Percentiles rank a stretch among this genome's conserved stretches.
These are phyloP conservation scores for Coniochaeta hoffmannii DNA, from an alignment of 2,329 filamentous ascomycete species.

Conservation along the genomic window DNA sequence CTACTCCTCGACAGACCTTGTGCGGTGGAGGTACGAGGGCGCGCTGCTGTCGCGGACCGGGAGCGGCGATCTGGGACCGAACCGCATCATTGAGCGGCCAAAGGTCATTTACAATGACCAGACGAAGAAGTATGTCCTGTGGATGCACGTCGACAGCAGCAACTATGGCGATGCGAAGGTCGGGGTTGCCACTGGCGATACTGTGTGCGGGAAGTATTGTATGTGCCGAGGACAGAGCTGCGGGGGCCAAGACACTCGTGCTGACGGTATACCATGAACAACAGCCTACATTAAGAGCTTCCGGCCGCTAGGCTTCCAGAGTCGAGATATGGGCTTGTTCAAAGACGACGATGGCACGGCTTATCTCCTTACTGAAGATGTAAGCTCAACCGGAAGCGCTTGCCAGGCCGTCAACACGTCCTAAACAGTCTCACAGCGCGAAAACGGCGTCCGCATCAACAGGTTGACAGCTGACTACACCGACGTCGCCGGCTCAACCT, in stretches of 20 bases:
- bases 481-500: slow-evolving; percentile 4
- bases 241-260: too few relatives aligned
- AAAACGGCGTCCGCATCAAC: slow-evolving; percentile 15
- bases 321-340: slow-evolving; percentile 49
- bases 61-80: slow-evolving; percentile 16
- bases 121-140: slow-evolving; percentile 42
- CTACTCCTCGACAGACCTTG: slow-evolving; percentile 58
- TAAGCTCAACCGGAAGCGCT: too few relatives aligned
- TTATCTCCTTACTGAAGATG: slow-evolving; percentile 57
- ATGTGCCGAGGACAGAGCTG: slow-evolving; percentile 4
- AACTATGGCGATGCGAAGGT: slow-evolving; percentile 22
- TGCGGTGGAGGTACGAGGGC: slow-evolving; percentile 29
- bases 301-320: slow-evolving; percentile 19
- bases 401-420: not conserved
- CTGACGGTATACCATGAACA: not conserved
- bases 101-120: slow-evolving; percentile 61
- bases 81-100: slow-evolving; percentile 58
- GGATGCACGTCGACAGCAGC: slow-evolving; percentile 58
- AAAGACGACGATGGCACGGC: slow-evolving; percentile 54
- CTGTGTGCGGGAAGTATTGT: slow-evolving; percentile 53
- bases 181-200: slow-evolving; percentile 28
- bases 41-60: slow-evolving; percentile 12
- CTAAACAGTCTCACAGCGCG: slow-evolving; percentile 6
- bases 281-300: slow-evolving; percentile 24
- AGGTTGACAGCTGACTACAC: slow-evolving; percentile 15